These are phyloP conservation scores for Cladorrhinum sp. DNA, from an alignment of 2,329 filamentous ascomycete species.

Conservation along the genomic window DNA sequence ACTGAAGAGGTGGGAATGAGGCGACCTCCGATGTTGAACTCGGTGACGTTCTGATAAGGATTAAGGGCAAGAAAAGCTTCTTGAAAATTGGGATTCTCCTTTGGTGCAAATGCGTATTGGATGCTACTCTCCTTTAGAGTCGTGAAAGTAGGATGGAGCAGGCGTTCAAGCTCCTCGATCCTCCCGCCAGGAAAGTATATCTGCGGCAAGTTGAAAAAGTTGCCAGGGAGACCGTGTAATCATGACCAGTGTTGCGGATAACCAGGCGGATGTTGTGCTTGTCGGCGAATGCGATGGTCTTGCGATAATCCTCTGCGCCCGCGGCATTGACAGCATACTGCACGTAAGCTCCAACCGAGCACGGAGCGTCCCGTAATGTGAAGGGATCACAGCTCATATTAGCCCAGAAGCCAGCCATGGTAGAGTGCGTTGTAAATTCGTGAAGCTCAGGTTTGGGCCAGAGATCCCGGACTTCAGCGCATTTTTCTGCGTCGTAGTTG, in stretches of 20 bases:
- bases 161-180: background rate
- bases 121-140: background rate
- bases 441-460: background rate
- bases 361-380: background rate
- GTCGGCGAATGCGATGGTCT: constrained; percentile 33
- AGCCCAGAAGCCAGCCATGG: background rate
- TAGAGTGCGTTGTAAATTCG: background rate
- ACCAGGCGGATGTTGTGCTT: constrained; percentile 43
- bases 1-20: background rate
- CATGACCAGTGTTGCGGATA: constrained; percentile 44
- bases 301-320: constrained; percentile 21
- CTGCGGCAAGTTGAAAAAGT: background rate
- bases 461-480: constrained; percentile 32
- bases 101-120: background rate
- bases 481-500: constrained; percentile 42
- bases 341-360: constrained; percentile 34
- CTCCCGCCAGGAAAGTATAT: background rate
- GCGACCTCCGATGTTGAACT: constrained; percentile 1
- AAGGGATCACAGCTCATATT: background rate
- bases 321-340: constrained; percentile 32
- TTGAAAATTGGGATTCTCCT: background rate
- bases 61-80: background rate
- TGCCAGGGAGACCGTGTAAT: constrained; percentile 20
- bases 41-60: background rate
- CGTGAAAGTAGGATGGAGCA: background rate